Conservation (phyloP, 192 early-diverging fungal genomes). For the Entomortierella lignicola region DNA sequence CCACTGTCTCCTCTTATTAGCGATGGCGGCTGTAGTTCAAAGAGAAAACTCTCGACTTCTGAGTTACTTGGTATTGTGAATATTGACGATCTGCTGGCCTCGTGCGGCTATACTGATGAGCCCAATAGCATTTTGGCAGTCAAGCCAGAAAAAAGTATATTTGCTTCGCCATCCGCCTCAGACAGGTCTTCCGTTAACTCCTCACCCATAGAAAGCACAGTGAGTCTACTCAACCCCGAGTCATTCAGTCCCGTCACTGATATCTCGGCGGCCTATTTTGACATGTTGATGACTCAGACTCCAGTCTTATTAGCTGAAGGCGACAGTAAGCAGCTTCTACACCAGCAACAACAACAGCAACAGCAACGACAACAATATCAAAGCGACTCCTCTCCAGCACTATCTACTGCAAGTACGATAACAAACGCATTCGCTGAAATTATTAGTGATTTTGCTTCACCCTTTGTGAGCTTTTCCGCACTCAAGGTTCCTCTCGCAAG, state of each 20-base stretch:
- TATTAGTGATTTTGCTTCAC: constrained; percentile 11
- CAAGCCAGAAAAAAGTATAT: not conserved
- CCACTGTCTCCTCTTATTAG: not conserved
- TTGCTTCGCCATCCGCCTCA: constrained; percentile 17
- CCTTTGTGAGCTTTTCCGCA: not conserved
- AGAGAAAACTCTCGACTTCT: constrained; percentile 20
- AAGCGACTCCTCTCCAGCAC: constrained; percentile 9
- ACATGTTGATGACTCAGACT: constrained; percentile 27
- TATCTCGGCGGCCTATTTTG: constrained; percentile 18
- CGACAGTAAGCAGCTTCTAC: constrained; percentile 14
- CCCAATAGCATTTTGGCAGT: not conserved
- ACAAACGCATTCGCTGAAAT: constrained; percentile 13
- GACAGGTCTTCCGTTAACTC: constrained; percentile 12
- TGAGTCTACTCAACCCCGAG: not conserved
- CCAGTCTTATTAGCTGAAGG: constrained; percentile 18
- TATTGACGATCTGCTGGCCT: constrained; percentile 37
- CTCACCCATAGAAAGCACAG: not conserved
- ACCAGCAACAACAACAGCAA: constrained; percentile 16
- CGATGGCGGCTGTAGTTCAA: not conserved
- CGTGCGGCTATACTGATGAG: constrained; percentile 31
- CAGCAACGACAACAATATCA: constrained; percentile 5
- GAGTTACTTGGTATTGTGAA: constrained; percentile 35
- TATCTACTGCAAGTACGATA: constrained; percentile 7
- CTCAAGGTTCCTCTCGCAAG: not conserved
- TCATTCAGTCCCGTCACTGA: not conserved